These are phyloP conservation scores for Microsporum ferrugineum DNA, from an alignment of 2,329 filamentous ascomycete genomes.

Conservation along the genomic window DNA sequence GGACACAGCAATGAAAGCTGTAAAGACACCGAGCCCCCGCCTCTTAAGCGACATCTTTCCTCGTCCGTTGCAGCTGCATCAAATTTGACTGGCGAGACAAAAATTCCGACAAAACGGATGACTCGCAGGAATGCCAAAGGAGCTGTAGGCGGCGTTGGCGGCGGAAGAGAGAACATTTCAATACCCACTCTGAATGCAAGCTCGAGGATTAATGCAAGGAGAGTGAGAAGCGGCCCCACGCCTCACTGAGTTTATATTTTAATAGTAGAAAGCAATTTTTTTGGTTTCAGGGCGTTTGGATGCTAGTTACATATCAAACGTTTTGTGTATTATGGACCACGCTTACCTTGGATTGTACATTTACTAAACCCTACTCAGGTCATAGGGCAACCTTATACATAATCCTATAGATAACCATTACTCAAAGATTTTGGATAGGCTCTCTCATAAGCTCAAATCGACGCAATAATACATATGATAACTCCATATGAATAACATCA, in stretches of 20 bases:
- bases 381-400: not conserved
- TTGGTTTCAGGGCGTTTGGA: not conserved
- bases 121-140: constrained; percentile 29
- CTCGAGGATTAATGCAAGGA: constrained; percentile 16
- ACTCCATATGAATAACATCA: not conserved
- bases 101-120: constrained; percentile 33
- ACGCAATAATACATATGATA: not conserved
- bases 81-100: constrained; percentile 25
- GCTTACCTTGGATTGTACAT: not conserved
- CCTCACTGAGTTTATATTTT: not conserved
- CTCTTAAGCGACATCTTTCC: constrained; percentile 17
- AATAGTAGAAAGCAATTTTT: not conserved
- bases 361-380: not conserved
- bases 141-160: constrained; percentile 16
- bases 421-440: not conserved
- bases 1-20: not conserved
- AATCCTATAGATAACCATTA: not conserved
- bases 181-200: not conserved
- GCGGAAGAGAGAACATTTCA: constrained; percentile 35
- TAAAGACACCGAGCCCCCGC: constrained; percentile 24
- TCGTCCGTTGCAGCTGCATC: constrained; percentile 15
- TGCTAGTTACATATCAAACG: not conserved
- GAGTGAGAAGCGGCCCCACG: constrained; percentile 21
- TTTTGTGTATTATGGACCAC: not conserved
- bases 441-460: not conserved